Percentiles rank a stretch among this genome's conserved stretches.
Conservation (phyloP, 495 filamentous ascomycete species). For the Xylona heveae region DNA sequence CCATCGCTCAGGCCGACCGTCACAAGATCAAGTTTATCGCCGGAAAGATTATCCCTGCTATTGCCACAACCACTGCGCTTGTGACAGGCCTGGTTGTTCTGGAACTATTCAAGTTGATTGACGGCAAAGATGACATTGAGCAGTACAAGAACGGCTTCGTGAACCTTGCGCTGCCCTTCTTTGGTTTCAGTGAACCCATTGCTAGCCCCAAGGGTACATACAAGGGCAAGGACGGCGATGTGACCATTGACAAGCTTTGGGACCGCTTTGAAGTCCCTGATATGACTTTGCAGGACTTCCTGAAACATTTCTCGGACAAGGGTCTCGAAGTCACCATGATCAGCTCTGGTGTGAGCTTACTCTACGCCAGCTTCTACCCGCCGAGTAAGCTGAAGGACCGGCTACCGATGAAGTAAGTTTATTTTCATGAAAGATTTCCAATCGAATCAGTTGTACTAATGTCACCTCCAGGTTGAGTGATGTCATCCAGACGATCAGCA, state of each 20-base stretch:
- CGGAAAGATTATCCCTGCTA: conserved; percentile 98
- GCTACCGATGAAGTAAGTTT: conserved; percentile 39
- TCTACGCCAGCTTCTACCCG: conserved; percentile 96
- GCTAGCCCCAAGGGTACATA: conserved; percentile 83
- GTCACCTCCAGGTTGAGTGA: conserved; percentile 47
- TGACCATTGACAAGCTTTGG: conserved; percentile 89
- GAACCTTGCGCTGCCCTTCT: conserved; percentile 91
- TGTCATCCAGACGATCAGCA: conserved; percentile 71
- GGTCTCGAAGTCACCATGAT: conserved; percentile 81
- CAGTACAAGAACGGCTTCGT: conserved; percentile 99
- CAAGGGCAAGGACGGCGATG: conserved; percentile 47
- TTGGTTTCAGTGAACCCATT: conserved; percentile 94
- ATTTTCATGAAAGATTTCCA: conserved; percentile 1
- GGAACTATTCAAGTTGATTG: conserved; percentile 91
- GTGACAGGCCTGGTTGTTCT: conserved; percentile 85
- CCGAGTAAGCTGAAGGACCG: conserved; percentile 72
- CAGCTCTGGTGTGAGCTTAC: conserved; percentile 81
- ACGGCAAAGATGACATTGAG: conserved; percentile 85
- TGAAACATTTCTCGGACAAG: conserved; percentile 56
- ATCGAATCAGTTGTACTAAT: conserved; percentile 4
- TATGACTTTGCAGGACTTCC: conserved; percentile 62
- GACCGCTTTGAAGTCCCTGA: conserved; percentile 88
- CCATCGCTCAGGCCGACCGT: conserved; percentile 72
- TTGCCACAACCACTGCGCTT: conserved; percentile 90
- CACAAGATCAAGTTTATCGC: conserved; percentile 99